Evolutionary conservation across 2,329 filamentous ascomycete species (phyloP).

Genomic region (Sporothrix luriei): DNA sequence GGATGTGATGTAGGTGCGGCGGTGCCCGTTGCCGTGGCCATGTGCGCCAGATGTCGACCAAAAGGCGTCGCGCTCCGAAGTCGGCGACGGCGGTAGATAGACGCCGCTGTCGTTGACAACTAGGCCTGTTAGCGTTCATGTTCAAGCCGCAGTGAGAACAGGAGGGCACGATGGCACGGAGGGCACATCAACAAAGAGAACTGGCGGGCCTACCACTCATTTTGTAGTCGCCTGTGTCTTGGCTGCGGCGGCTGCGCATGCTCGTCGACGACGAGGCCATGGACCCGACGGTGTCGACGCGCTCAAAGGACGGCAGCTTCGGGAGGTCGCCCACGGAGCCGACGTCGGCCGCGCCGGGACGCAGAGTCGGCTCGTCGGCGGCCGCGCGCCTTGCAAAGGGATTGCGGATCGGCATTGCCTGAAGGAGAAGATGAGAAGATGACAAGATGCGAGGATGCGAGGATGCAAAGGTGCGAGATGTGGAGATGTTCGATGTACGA

Average conservation of each 20-base stretch:
- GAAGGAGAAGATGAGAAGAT: not conserved
- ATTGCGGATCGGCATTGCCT: conserved; percentile 69
- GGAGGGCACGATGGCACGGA: no score
- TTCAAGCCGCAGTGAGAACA: not conserved
- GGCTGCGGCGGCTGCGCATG: conserved; percentile 60
- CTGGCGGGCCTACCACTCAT: conserved; percentile 67
- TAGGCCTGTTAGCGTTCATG: conserved; percentile 44
- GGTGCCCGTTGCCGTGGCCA: conserved; percentile 6
- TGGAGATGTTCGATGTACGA: no score
- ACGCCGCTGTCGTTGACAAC: conserved; percentile 96
- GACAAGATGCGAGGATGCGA: not conserved
- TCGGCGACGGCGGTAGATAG: conserved; percentile 91
- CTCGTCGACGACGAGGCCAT: conserved; percentile 64
- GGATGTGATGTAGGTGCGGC: conserved; percentile 27
- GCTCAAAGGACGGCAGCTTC: conserved; percentile 55
- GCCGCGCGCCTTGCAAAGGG: conserved; percentile 62
- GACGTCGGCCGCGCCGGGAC: conserved; percentile 22
- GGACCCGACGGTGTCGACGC: conserved; percentile 64
- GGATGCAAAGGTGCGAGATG: not conserved
- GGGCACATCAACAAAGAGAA: not conserved
- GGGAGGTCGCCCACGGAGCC: not conserved
- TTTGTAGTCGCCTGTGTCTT: conserved; percentile 73
- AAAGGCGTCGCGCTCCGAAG: conserved; percentile 76
- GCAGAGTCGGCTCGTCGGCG: conserved; percentile 30
- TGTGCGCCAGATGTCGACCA: conserved; percentile 53